These are phyloP conservation scores for Neoconidiobolus thromboides DNA, from an alignment of 371 early-diverging fungal genomes.

Conservation along the genomic window DNA sequence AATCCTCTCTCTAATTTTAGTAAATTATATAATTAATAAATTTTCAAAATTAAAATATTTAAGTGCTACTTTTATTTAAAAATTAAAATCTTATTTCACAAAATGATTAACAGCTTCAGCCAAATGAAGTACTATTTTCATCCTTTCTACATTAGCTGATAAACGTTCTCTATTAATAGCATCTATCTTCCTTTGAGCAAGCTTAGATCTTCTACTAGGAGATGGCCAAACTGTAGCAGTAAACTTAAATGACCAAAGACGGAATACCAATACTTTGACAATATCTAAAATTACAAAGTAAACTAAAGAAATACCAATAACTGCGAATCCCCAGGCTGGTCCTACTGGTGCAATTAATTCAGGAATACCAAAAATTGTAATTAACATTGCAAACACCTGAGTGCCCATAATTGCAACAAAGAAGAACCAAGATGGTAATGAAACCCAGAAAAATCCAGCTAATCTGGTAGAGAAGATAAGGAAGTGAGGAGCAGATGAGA, in stretches of 20 bases:
- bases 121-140: neutral
- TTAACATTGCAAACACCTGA: slow-evolving; percentile 75
- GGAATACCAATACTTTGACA: slow-evolving; percentile 53
- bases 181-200: too few relatives aligned
- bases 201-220: slow-evolving; percentile 1
- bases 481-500: slow-evolving; percentile 82
- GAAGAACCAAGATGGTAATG: slow-evolving; percentile 59
- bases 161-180: neutral
- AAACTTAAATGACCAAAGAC: slow-evolving; percentile 44
- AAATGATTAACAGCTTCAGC: neutral
- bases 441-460: slow-evolving; percentile 74
- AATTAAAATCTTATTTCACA: neutral
- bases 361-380: slow-evolving; percentile 56
- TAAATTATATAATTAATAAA: too few relatives aligned
- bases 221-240: slow-evolving; percentile 54
- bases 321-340: slow-evolving; percentile 24
- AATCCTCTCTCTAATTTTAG: too few relatives aligned
- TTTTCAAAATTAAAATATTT: too few relatives aligned
- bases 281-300: slow-evolving; percentile 54
- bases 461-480: slow-evolving; percentile 90
- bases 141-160: neutral
- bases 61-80: too few relatives aligned
- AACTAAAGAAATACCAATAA: slow-evolving; percentile 28
- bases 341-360: slow-evolving; percentile 27
- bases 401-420: slow-evolving; percentile 67